Evolutionary conservation across 371 early-diverging fungal species (phyloP), one percentile per base, ranked within the genome.

Genomic region (Furculomyces boomerangus): DNA sequence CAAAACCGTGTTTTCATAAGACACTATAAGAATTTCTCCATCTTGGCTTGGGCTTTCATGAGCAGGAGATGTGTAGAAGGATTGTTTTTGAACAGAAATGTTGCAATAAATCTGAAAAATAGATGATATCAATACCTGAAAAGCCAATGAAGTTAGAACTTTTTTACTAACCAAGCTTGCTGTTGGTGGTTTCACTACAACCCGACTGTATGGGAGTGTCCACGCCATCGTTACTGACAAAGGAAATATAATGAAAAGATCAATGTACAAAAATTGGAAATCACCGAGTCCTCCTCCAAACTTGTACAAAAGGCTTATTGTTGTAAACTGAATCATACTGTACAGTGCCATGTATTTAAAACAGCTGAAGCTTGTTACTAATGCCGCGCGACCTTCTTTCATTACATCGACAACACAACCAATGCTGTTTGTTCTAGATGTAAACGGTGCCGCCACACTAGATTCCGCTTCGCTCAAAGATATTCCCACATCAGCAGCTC

Each of bases 261-360:
- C 93, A 59, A 91, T 86, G 65, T 79, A 94, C 55, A 93, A 67
- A 65, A 89, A 99, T 69, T 93, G 92, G 52, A 84, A 81, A 68
- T 95, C 95, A 46, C 87, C 90, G 49, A 97, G 71, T 51, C 87
- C 89, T 52, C 83, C 80, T 20, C 77, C 87, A 60, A 88, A 80
- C 39, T 78, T 63, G 68, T 94, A 95, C 46, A 95, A 69, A 22
- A 96, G 65, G 24, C 85, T 83, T 31, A 95, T 89, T 14, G 88
- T 75, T 7, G 88, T 83, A 66, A 93, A 98, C 61, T 93, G 83
- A 56, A 90, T 86, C 40, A 91, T 72, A 58, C 86, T 85, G 64
- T 91, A 88, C 20, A 90, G 67, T 22, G 90, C 88, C 87, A 99
- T 94, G 71, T 81, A 99, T 70, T 96, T 93, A 80, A 99, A 98